Evolutionary conservation across 1,284 basidiomycete genomes (phyloP), one percentile per base, ranked within the genome.

Genomic region (Boletellus sp.): DNA sequence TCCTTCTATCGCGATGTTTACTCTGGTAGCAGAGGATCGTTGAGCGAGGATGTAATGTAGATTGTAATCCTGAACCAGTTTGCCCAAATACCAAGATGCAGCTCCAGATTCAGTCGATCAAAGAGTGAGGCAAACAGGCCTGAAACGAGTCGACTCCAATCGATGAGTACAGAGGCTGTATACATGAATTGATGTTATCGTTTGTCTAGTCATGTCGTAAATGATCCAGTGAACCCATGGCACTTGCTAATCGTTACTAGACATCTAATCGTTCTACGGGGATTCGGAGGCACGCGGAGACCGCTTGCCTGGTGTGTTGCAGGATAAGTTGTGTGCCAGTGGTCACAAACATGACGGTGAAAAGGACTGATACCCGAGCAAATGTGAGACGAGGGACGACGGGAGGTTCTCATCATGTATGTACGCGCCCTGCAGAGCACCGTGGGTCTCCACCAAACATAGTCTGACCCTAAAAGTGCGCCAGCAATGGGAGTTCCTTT

Each of bases 371-470:
- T 18, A 42, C 12, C 50, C n/a, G 6, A 32, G 40, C 38, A 19
- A 41, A 37, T 8, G 40, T 61, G 47, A 62, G 49, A 26, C 4
- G 19, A 16, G 30, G 18, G 19, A 48, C 13, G 37, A 40, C 21
- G 33, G 15, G 16, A 43, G 19, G 3, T 18, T 21, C 45, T 37
- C 8, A 43, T 37, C 8, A n/a, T n/a, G n/a, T n/a, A 44, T 28
- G 28, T 11, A 35, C 61, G 56, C 46, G 67, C 66, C 47, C 66
- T 62, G 51, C 59, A 69, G 41, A 69, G 50, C 39, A 64, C 51
- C 15, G 56, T 54, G 4, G 62, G 62, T 36, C 35, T 54, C 64
- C 64, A 66, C 67, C 67, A 69, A 19, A 4, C 1, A 26, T 61
- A 57, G 35, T 54, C 37, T 30, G 56, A 32, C 21, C 60, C 64